Base-by-base conservation (phyloP, 768 basidiomycete species). In the Inosperma sp. region DNA sequence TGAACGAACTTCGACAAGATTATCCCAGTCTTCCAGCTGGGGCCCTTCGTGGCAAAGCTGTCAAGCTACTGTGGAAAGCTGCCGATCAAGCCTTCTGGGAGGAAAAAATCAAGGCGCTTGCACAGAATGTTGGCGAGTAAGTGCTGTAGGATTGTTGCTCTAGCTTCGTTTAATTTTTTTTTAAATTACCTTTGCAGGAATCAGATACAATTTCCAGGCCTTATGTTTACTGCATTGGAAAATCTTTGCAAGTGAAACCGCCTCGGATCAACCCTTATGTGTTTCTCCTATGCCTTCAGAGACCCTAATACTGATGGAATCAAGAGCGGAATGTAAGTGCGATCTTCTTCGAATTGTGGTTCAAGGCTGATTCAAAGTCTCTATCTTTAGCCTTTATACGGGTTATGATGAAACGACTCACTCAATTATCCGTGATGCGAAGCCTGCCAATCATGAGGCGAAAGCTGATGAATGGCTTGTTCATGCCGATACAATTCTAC, bases 161-260 rank as follows among this genome's bases (percentile, higher is more conserved):
- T 40, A 23, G 9, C 26, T 14, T 7, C 5, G 22, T 40, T 25
- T 21, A 40, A 23, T 40, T 23, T 40, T 23, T 7, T 25, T 40
- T 3, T 10, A 22, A 22, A 23, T 7, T 12, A 14, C 17, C 22
- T 25, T 7, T 26, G n/a, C 34, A 41, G 40, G 10, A 54, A 54
- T 35, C 53, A 44, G 16, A 26, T 7, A n/a, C 33, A 54, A 35
- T 54, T 54, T 44, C 41, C 53, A 16, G n/a, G 21, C n/a, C 33
- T 49, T 12, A 49, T 54, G 17, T 25, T 35, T 17, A 21, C 26
- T 12, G 39, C 53, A 10, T 26, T 54, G 21, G 30, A 49, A 23
- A 45, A 40, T 12, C 25, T 54, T 9, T 30, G 30, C 17, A 34
- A 30, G 5, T 33, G 33, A 16, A 37, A 37, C 25, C 47, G 33